Percentiles rank a stretch among this genome's conserved stretches.
Evolutionary conservation across 2,329 filamentous ascomycete species (phyloP).

Genomic region (Alternaria novae-zelandiae): DNA sequence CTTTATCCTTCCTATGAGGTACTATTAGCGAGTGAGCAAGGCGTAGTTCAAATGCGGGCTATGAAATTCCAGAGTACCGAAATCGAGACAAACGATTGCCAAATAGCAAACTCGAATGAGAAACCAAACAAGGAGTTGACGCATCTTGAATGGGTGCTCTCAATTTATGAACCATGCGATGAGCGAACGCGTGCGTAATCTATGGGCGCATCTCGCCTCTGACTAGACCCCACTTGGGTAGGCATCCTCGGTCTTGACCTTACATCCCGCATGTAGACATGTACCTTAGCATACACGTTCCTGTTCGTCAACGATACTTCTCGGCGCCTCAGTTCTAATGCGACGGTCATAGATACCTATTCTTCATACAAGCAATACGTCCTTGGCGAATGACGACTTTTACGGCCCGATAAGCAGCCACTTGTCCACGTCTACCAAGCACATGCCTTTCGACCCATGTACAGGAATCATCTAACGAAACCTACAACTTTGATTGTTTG

Average conservation of each 20-base stretch:
- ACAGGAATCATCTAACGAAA: neutral
- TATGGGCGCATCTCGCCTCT: neutral
- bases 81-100: neutral
- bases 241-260: neutral
- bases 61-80: neutral
- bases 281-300: neutral
- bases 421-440: neutral
- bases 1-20: neutral
- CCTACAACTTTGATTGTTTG: neutral
- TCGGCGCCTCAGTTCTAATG: neutral
- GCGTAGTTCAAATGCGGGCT: neutral
- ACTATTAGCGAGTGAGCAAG: neutral
- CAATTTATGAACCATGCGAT: neutral
- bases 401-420: constrained; percentile 1
- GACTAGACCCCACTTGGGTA: neutral
- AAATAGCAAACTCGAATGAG: neutral
- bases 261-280: neutral
- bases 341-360: neutral
- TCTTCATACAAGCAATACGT: neutral
- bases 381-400: neutral
- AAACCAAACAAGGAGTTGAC: neutral
- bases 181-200: neutral
- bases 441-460: neutral
- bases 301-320: neutral
- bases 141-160: neutral